Base-by-base conservation (phyloP, 306 rosid species). In the Quercus suber region DNA sequence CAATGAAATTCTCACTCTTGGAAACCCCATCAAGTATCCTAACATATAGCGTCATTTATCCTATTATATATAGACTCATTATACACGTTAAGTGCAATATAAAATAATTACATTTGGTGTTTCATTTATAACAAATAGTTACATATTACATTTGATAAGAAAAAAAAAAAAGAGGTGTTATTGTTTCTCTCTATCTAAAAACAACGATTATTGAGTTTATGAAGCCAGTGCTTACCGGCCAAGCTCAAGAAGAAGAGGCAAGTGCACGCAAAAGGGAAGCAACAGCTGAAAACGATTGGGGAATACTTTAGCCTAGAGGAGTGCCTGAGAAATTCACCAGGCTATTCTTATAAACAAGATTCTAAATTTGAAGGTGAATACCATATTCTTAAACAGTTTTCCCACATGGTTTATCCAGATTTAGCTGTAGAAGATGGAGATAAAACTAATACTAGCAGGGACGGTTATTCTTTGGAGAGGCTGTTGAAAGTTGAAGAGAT, bases 271-370 rank as follows among this genome's bases (percentile, higher is more conserved):
- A 58, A 79, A n/a, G 82, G 17, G 5, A 52, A 45, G 45, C 35
- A 76, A 78, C 78, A 80, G 71, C 43, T 61, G 45, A 73, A 13
- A 7, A 63, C 63, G 76, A 71, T 37, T 68, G 79, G 28, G 75
- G 69, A 31, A 63, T 73, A 60, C 33, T 3, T 65, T 18, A 68
- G 87, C 43, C 69, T 82, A 45, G 78, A 80, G 64, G 89, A 81
- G 55, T 74, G 88, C 85, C 78, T 83, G 76, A 78, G 70, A 30
- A 70, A 72, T 21, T 79, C 88, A 35, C 87, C 81, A 68, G 80
- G 31, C 35, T 18, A 4, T 23, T 35, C 23, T 7, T n/a, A 51
- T 5, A 35, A 73, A 18, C 21, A 68, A 15, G 35, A 55, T 63
- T 67, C 70, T 67, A 64, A 72, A 64, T 61, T 15, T 49, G 35